phyloP scores from a whole-genome alignment of 2,329 filamentous ascomycete genomes.

The Epichloe glyceriae region DNA sequence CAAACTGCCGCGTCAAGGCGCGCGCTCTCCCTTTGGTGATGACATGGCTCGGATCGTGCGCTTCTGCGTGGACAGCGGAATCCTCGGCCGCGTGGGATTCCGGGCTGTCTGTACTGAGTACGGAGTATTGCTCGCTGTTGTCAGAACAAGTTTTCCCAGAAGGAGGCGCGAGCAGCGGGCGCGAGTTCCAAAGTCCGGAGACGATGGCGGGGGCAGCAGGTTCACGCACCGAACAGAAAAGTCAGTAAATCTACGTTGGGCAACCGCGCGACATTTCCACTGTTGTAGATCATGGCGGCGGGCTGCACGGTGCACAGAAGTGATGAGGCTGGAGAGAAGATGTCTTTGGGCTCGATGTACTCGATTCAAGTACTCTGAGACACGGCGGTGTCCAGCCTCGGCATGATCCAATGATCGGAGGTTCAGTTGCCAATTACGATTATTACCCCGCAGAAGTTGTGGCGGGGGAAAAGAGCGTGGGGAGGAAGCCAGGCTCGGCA shows the following conservation, averaged over 20 bases:
- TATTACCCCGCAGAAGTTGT: too few species aligned
- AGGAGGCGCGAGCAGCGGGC: too few species aligned
- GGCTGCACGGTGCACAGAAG: background rate
- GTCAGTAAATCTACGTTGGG: slow-evolving; percentile 30
- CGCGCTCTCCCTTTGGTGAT: slow-evolving; percentile 41
- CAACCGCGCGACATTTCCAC: slow-evolving; percentile 18
- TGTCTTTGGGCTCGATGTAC: too few species aligned
- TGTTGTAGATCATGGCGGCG: slow-evolving; percentile 23
- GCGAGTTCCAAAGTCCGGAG: too few species aligned
- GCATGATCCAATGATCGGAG: too few species aligned
- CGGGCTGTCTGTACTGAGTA: slow-evolving; percentile 7
- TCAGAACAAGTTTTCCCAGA: too few species aligned
- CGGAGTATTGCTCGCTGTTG: slow-evolving; percentile 18
- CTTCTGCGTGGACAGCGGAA: slow-evolving; percentile 42
- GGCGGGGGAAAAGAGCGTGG: too few species aligned
- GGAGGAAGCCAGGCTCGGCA: too few species aligned
- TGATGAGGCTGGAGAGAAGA: background rate
- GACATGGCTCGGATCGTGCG: slow-evolving; percentile 36
- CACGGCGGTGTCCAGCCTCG: too few species aligned
- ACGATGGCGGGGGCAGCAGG: background rate
- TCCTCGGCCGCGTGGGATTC: slow-evolving; percentile 26
- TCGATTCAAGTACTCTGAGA: too few species aligned
- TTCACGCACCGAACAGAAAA: slow-evolving; percentile 26
- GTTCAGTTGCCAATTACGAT: too few species aligned
- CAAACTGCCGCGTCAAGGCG: slow-evolving; percentile 35